Conservation (phyloP, 2,329 filamentous ascomycete species). For the Bipolaris victoriae region DNA sequence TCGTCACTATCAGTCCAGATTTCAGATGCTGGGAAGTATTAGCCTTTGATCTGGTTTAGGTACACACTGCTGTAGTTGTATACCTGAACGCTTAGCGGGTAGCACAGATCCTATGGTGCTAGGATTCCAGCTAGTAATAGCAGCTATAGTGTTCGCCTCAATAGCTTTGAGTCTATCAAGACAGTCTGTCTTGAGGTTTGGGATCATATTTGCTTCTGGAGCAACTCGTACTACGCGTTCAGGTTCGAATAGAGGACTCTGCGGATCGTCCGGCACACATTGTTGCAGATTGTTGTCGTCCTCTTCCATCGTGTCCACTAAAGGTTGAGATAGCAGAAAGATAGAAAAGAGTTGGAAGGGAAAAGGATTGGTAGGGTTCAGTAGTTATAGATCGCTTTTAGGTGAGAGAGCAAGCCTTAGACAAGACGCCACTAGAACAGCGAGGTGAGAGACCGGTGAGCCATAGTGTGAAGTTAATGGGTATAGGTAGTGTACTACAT, state of each 20-base stretch:
- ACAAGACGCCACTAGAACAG: not conserved
- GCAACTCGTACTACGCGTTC: not conserved
- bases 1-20: not conserved
- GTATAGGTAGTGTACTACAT: no score
- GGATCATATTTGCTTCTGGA: not conserved
- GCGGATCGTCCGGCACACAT: not conserved
- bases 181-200: not conserved
- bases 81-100: constrained; percentile 11
- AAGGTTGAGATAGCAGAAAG: not conserved
- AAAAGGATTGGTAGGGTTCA: not conserved
- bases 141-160: not conserved
- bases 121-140: not conserved
- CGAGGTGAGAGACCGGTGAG: not conserved
- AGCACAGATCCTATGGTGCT: not conserved
- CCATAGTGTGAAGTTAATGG: not conserved
- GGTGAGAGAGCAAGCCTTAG: not conserved
- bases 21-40: not conserved
- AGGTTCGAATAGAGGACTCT: constrained; percentile 9
- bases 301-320: not conserved
- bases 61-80: not conserved
- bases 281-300: not conserved
- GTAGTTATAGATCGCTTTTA: not conserved
- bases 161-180: not conserved
- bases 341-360: not conserved
- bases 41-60: not conserved